phyloP scores from a whole-genome alignment of 257 asterid genomes.

The Lithospermum erythrorhizon region DNA sequence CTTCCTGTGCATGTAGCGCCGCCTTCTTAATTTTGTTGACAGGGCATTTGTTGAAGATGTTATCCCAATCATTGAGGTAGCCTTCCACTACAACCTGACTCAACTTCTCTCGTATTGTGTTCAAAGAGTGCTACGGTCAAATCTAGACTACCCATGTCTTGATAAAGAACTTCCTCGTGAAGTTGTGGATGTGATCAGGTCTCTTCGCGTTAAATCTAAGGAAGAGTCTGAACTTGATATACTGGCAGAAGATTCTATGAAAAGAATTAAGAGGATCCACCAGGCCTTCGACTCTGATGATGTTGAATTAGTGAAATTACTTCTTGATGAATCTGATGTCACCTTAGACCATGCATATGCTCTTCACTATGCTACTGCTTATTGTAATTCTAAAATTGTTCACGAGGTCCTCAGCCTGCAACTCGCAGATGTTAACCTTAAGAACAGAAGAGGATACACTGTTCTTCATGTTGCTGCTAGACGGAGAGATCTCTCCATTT shows the following conservation, averaged over 20 bases:
- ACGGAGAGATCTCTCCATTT: conserved; percentile 58
- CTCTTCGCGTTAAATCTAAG: conserved; percentile 29
- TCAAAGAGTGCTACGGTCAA: conserved; percentile 47
- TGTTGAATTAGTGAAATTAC: conserved; percentile 47
- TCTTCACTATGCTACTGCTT: conserved; percentile 82
- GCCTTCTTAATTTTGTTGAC: conserved; percentile 55
- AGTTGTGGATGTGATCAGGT: conserved; percentile 27
- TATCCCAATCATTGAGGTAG: conserved; percentile 57
- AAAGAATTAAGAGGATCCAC: conserved; percentile 50
- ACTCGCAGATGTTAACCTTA: conserved; percentile 47
- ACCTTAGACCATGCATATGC: conserved; percentile 57
- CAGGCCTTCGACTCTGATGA: conserved; percentile 72
- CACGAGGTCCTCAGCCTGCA: conserved; percentile 47
- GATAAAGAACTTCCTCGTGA: conserved; percentile 71
- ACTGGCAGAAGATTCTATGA: conserved; percentile 28
- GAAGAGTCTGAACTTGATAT: conserved; percentile 31
- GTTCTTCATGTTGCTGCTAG: conserved; percentile 87
- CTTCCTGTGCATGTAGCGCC: conserved; percentile 39
- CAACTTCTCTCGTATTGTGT: conserved; percentile 45
- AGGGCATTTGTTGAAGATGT: conserved; percentile 71
- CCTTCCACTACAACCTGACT: conserved; percentile 38
- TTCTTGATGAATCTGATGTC: conserved; percentile 57
- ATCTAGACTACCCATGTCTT: conserved; percentile 41
- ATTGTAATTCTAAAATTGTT: conserved; percentile 61
- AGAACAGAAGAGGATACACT: conserved; percentile 55